Conservation (phyloP, 192 early-diverging fungal genomes). For the Allomyces arbusculus region DNA sequence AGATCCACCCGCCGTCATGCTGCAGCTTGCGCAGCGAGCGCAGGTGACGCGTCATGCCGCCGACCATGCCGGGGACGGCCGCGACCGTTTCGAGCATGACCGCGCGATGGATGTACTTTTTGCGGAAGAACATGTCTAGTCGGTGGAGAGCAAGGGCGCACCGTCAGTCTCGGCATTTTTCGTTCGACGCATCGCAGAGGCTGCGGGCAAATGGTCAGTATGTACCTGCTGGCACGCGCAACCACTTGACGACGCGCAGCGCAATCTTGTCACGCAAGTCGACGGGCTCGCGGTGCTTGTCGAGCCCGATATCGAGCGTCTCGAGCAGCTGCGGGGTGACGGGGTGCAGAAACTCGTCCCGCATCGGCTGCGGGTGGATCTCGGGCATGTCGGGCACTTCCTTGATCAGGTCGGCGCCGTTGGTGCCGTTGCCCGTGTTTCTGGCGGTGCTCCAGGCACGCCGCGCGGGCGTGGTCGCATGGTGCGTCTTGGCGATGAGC, state of each 20-base stretch:
- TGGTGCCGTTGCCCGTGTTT: too few species aligned
- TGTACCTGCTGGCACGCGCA: slow-evolving; percentile 26
- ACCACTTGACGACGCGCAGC: slow-evolving; percentile 33
- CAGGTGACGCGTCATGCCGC: slow-evolving; percentile 56
- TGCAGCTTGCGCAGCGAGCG: slow-evolving; percentile 49
- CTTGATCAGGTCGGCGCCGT: too few species aligned
- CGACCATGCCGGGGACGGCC: slow-evolving; percentile 71
- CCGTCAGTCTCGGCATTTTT: too few species aligned
- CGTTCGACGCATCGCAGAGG: too few species aligned
- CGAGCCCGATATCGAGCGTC: slow-evolving; percentile 31
- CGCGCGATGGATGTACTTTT: slow-evolving; percentile 54
- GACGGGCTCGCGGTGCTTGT: slow-evolving; percentile 38
- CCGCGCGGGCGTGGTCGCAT: too few species aligned
- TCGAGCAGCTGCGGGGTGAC: slow-evolving; percentile 36
- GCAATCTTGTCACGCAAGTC: slow-evolving; percentile 39
- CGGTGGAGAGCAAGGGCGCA: too few species aligned
- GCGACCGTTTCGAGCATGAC: slow-evolving; percentile 33
- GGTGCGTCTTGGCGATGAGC: too few species aligned
- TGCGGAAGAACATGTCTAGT: slow-evolving; percentile 43
- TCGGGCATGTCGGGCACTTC: neutral
- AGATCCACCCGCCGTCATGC: slow-evolving; percentile 81
- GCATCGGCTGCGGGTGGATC: slow-evolving; percentile 27
- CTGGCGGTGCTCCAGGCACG: too few species aligned
- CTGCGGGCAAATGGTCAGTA: too few species aligned
- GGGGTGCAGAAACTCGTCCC: slow-evolving; percentile 31